Evolutionary conservation across 768 basidiomycete species (phyloP), one percentile per base, ranked within the genome.

Genomic region (Tephrocybe sp.): DNA sequence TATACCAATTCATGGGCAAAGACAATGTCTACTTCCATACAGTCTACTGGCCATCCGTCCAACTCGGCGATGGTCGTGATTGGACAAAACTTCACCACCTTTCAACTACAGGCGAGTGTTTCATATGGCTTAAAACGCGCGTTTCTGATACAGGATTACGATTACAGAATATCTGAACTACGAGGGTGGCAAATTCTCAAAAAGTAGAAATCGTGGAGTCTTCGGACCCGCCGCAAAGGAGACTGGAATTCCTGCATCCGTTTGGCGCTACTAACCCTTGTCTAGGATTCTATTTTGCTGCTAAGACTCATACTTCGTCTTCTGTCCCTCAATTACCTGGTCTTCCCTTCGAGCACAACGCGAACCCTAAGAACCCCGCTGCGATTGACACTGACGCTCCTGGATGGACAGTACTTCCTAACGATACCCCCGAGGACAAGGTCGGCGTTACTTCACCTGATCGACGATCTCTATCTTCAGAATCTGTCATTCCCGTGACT

Each of bases 1-100:
- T 98, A 45, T 97, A 93, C 73, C 96, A 99, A 69, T 99, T 99
- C 77, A 99, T 99, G 97, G 97, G 97, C 65, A 99, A 99, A 73
- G 96, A 98, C 67, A 98, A 94, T 56, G 93, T 95, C 44, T 98
- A 96, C 70, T 99, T 99, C 83, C 97, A 99, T 68, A 93, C 93
- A 0, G 84, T 99, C 34, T 93, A 93, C 61, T 99, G 86, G 76
- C 96, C 97, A 24, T 86, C 92, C 3, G 85, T 93, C 51, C 82
- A 92, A 62, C 72, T 98, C 53, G 97, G 85, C 2, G 94, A 98
- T 58, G 89, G 91, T 15, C 83, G 91, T 45, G 74, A 86, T 55
- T 99, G 97, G 97, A 97, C 96, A 21, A 94, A 73, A 66, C 78
- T 98, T 3, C 90, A 96, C 67, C 93, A 97, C 70, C 73, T 99